Evolutionary conservation across 192 early-diverging fungal genomes (phyloP).

Genomic region (Linnemannia schmuckeri): DNA sequence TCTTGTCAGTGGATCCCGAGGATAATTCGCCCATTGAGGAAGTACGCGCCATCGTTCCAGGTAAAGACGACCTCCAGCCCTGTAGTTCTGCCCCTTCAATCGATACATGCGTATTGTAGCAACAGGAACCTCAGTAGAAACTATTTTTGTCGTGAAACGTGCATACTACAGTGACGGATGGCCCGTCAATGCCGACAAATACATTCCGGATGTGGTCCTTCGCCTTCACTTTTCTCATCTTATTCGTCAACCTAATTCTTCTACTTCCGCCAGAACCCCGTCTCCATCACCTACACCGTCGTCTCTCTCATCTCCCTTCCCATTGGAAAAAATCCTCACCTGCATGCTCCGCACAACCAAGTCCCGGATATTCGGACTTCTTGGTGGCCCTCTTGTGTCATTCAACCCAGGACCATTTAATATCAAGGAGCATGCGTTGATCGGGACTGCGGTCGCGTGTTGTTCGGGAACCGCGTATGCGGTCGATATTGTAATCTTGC

Average conservation of each 20-base stretch:
- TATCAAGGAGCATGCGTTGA: slow-evolving; percentile 67
- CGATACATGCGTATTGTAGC: too few species aligned
- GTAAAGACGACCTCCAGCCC: slow-evolving; percentile 3
- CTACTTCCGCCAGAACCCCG: slow-evolving; percentile 52
- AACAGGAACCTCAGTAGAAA: background rate
- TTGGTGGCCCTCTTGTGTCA: background rate
- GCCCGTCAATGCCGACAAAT: slow-evolving; percentile 58
- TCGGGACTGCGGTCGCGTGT: slow-evolving; percentile 49
- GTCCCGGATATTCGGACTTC: slow-evolving; percentile 13
- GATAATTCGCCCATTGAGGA: slow-evolving; percentile 60
- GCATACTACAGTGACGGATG: slow-evolving; percentile 33
- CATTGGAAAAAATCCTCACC: slow-evolving; percentile 43
- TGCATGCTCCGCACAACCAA: slow-evolving; percentile 23
- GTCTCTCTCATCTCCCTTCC: slow-evolving; percentile 30
- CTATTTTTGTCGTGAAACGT: background rate
- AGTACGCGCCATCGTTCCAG: slow-evolving; percentile 55
- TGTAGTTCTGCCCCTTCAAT: background rate
- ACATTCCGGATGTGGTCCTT: slow-evolving; percentile 64
- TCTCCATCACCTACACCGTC: slow-evolving; percentile 31
- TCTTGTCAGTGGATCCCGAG: slow-evolving; percentile 11
- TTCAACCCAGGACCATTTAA: slow-evolving; percentile 69
- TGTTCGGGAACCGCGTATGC: slow-evolving; percentile 58
- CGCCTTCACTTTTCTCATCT: slow-evolving; percentile 43
- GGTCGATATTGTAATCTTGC: slow-evolving; percentile 56
- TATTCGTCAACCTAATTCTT: slow-evolving; percentile 61